These are phyloP conservation scores for Hypoxylon sp. DNA, from an alignment of 2,329 filamentous ascomycete species.

Conservation along the genomic window DNA sequence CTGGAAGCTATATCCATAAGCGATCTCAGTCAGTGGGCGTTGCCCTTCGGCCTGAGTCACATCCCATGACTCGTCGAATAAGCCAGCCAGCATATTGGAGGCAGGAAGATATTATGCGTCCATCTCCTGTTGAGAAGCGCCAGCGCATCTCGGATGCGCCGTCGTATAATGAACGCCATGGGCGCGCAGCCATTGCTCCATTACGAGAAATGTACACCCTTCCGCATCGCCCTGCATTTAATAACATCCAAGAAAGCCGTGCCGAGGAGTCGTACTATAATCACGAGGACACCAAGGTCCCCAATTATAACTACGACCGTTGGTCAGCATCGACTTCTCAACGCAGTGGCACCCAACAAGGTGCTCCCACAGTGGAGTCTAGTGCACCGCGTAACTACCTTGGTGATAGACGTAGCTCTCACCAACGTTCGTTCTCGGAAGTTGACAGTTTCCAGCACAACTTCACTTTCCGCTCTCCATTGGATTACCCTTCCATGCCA, in stretches of 20 bases:
- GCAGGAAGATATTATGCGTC: slow-evolving; percentile 35
- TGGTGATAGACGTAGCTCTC: slow-evolving; percentile 44
- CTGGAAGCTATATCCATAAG: slow-evolving; percentile 48
- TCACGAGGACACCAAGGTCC: slow-evolving; percentile 27
- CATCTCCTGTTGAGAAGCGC: slow-evolving; percentile 52
- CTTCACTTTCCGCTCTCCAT: slow-evolving; percentile 40
- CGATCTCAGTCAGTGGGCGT: slow-evolving; percentile 57
- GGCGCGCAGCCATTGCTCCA: slow-evolving; percentile 20
- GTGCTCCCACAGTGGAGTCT: slow-evolving; percentile 44
- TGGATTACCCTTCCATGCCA: slow-evolving; percentile 41
- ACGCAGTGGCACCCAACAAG: slow-evolving; percentile 43
- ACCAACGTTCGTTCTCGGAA: slow-evolving; percentile 54
- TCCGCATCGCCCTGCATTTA: slow-evolving; percentile 54
- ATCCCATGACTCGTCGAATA: slow-evolving; percentile 49
- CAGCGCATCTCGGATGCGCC: slow-evolving; percentile 48
- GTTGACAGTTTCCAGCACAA: slow-evolving; percentile 43
- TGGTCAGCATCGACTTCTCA: slow-evolving; percentile 47
- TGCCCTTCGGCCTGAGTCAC: slow-evolving; percentile 42
- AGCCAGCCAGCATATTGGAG: slow-evolving; percentile 49
- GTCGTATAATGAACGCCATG: slow-evolving; percentile 45
- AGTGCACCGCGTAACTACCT: slow-evolving; percentile 36
- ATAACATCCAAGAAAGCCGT: slow-evolving; percentile 55
- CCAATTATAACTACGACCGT: slow-evolving; percentile 45
- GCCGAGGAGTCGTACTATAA: slow-evolving; percentile 51
- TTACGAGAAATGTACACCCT: slow-evolving; percentile 47